Conservation (phyloP, 331 rosid genomes). For the Cydonia oblonga region DNA sequence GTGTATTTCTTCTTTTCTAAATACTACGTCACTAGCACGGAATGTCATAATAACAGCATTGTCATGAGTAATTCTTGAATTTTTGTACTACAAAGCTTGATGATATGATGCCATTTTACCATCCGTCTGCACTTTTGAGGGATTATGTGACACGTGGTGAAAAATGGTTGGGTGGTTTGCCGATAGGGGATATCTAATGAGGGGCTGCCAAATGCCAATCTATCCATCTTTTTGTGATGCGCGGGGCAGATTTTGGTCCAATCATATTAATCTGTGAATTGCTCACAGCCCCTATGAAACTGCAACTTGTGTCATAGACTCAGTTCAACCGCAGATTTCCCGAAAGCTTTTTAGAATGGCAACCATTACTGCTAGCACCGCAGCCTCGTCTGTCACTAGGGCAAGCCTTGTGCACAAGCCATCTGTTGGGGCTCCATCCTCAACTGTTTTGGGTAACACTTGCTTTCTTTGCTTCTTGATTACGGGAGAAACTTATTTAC, state of each 20-base stretch:
- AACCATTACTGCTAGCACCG: slow-evolving; percentile 50
- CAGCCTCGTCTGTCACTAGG: slow-evolving; percentile 39
- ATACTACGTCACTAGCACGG: no score
- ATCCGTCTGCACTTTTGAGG: background rate
- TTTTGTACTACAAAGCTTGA: no score
- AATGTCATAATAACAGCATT: no score
- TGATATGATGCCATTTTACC: no score
- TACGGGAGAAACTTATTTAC: background rate
- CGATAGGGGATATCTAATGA: slow-evolving; percentile 57
- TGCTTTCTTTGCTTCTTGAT: background rate
- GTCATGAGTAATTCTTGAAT: no score
- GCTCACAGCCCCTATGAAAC: slow-evolving; percentile 5
- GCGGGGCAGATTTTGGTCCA: slow-evolving; percentile 8
- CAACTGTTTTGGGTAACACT: slow-evolving; percentile 53
- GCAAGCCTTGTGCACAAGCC: slow-evolving; percentile 45
- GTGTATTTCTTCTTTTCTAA: no score
- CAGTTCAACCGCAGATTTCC: slow-evolving; percentile 10
- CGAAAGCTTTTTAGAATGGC: slow-evolving; percentile 38
- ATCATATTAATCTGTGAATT: slow-evolving; percentile 21
- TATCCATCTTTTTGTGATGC: slow-evolving; percentile 52
- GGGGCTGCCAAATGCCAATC: slow-evolving; percentile 19
- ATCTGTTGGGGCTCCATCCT: slow-evolving; percentile 36
- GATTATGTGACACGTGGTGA: slow-evolving; percentile 52
- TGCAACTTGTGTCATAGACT: background rate
- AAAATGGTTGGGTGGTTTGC: slow-evolving; percentile 23